Evolutionary conservation across 1,284 basidiomycete genomes (phyloP), one percentile per base, ranked within the genome.

Genomic region (Omphalotus olearius): DNA sequence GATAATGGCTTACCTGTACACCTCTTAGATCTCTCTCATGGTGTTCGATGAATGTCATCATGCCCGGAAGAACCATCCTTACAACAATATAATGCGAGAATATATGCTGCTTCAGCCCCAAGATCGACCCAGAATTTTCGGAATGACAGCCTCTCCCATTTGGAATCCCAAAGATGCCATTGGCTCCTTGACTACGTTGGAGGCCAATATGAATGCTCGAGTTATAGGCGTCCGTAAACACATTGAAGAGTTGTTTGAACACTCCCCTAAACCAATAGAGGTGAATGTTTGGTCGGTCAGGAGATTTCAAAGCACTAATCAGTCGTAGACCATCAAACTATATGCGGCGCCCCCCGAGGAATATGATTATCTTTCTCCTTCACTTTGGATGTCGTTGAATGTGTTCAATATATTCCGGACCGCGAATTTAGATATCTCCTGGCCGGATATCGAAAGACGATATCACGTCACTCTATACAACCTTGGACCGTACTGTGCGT

Each of bases 1-100:
- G 9, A 25, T 36, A 36, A 33, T 14, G n/a, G 5, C 33, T n/a
- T 37, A 4, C 47, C n/a, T 11, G 41, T 47, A 48, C 47, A 16
- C 45, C 41, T 17, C 30, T 4, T 45, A 88, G 83, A 81, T 92
- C 25, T 83, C 86, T 0, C 70, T 93, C 45, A 70, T 93, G 59
- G 72, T 93, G 16, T 87, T 93, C 59, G 91, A 93, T 59, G 91
- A 93, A 65, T 90, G 87, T 55, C 87, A 90, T 60, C 85, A 89
- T 64, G 75, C 86, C 2, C 74, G 82, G 49, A 89, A 89, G 64
- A 87, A 86, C 51, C 86, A 92, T 60, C 84, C 89, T 0, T 91
- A 90, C 59, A 89, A 88, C 57, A 77, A 77, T 17, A 88, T 93
- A 53, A 85, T 93, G 82, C 78, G 79, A 17, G 84, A 89, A 66